phyloP scores from a whole-genome alignment of 257 asterid genomes.

The Anisodus acutangulus region DNA sequence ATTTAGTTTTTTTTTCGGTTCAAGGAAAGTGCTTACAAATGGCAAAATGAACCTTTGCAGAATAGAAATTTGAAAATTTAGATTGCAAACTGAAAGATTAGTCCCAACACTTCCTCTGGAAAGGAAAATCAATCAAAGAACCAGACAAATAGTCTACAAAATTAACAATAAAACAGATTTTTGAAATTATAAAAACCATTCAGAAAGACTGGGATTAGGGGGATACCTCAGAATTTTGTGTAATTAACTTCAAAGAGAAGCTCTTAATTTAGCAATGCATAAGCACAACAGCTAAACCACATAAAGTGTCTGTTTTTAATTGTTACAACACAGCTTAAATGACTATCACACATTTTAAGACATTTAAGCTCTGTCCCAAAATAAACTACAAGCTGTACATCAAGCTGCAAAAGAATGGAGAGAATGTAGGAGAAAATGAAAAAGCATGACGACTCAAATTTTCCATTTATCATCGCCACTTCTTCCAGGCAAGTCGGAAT shows the following conservation, averaged over 20 bases:
- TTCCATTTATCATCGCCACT: not conserved
- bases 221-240: not conserved
- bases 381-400: conserved; percentile 4
- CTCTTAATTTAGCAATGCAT: not conserved
- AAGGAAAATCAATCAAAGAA: not conserved
- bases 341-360: not conserved
- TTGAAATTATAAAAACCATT: not conserved
- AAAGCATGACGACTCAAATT: not conserved
- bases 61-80: no score
- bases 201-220: not conserved
- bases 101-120: not conserved
- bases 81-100: no score
- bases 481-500: not conserved
- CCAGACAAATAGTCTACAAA: not conserved
- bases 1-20: no score
- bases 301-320: not conserved
- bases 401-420: conserved; percentile 21
- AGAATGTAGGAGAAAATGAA: not conserved
- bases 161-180: not conserved
- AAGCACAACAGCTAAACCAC: not conserved
- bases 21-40: no score
- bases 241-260: not conserved
- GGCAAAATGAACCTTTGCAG: no score
- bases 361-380: not conserved
- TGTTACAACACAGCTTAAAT: not conserved